Evolutionary conservation across 371 early-diverging fungal species (phyloP).

Genomic region (Mortierella sp.): DNA sequence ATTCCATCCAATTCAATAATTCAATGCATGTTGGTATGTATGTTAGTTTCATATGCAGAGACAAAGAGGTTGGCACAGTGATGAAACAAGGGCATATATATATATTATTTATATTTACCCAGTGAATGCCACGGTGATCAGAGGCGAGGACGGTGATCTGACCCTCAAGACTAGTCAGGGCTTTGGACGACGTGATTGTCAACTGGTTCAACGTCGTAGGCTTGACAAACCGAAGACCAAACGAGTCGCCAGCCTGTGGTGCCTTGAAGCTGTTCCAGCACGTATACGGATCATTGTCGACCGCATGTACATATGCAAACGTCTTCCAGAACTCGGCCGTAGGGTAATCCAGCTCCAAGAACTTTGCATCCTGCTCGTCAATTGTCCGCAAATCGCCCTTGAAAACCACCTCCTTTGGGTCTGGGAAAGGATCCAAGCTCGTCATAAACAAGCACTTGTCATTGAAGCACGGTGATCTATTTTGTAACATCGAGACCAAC

Average conservation of each 20-base stretch:
- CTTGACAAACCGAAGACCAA: slow-evolving; percentile 67
- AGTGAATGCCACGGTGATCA: slow-evolving; percentile 14
- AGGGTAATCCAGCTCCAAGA: slow-evolving; percentile 58
- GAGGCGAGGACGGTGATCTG: slow-evolving; percentile 19
- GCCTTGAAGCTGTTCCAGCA: slow-evolving; percentile 71
- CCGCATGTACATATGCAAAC: slow-evolving; percentile 66
- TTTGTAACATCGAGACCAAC: background rate
- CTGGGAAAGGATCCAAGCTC: slow-evolving; percentile 67
- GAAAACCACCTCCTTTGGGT: slow-evolving; percentile 60
- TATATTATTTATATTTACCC: slow-evolving; percentile 4
- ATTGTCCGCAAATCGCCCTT: slow-evolving; percentile 59
- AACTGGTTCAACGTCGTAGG: slow-evolving; percentile 24
- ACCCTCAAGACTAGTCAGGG: slow-evolving; percentile 17
- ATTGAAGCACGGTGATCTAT: slow-evolving; percentile 67
- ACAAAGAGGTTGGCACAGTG: background rate
- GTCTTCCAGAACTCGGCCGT: slow-evolving; percentile 59
- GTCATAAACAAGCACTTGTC: slow-evolving; percentile 72
- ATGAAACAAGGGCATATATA: background rate
- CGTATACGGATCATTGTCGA: slow-evolving; percentile 66
- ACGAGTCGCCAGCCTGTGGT: slow-evolving; percentile 65
- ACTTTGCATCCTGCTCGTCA: slow-evolving; percentile 58
- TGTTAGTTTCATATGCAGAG: background rate
- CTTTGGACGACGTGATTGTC: slow-evolving; percentile 21
- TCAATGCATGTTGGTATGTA: background rate
- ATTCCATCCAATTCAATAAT: too few species aligned